Conservation (phyloP, 2,329 filamentous ascomycete genomes). For the Thelonectria olida region DNA sequence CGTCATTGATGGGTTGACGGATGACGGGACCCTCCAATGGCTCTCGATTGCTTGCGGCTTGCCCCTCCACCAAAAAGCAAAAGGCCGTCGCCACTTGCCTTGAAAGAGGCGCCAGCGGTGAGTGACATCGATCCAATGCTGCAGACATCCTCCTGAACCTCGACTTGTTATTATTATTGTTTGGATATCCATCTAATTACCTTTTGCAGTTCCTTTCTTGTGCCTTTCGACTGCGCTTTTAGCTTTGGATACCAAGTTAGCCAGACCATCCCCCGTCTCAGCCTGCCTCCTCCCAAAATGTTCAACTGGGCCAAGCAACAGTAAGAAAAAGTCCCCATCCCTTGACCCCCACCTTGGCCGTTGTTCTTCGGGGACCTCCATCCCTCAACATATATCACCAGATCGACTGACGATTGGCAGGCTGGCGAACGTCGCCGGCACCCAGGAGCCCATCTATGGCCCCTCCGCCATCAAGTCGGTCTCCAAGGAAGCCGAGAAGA, state of each 20-base stretch:
- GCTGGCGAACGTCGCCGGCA: constrained; percentile 86
- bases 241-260: constrained; percentile 4
- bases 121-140: constrained; percentile 24
- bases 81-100: constrained; percentile 9
- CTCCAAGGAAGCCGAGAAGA: constrained; percentile 79
- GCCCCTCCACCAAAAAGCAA: constrained; percentile 14
- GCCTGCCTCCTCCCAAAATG: constrained; percentile 62
- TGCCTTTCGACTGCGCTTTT: neutral
- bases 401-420: constrained; percentile 48
- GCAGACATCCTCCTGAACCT: constrained; percentile 7
- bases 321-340: constrained; percentile 59
- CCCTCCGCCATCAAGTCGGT: constrained; percentile 88
- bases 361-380: neutral
- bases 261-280: neutral
- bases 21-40: neutral
- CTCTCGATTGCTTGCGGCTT: too few relatives aligned
- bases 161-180: constrained; percentile 4
- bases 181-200: constrained; percentile 6
- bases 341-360: constrained; percentile 4
- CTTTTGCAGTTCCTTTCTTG: neutral
- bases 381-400: neutral
- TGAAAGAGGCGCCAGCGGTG: constrained; percentile 7
- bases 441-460: constrained; percentile 95
- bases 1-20: constrained; percentile 10
- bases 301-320: constrained; percentile 96